Evolutionary conservation across 805 yeast genomes (phyloP).

Genomic region (Kodamaea laetipori): DNA sequence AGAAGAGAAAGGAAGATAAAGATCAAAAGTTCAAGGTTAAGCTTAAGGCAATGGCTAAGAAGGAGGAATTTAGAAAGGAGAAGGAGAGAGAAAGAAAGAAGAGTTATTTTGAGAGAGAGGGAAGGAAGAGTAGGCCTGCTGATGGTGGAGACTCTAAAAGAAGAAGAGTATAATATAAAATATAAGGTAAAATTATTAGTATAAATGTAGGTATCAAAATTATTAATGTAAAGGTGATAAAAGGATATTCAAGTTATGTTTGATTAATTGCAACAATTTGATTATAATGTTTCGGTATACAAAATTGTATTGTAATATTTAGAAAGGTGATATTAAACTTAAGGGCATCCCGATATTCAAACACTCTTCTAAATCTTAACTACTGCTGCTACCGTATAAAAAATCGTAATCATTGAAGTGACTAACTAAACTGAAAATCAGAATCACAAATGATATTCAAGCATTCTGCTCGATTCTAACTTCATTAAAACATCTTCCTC

Average conservation of each 20-base stretch:
- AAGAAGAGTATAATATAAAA: neutral
- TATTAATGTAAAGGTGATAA: no score
- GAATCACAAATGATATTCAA: conserved; percentile 31
- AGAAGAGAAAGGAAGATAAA: conserved; percentile 72
- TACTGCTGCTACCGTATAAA: no score
- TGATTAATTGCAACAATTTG: no score
- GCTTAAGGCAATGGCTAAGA: conserved; percentile 72
- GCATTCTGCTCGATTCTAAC: conserved; percentile 27
- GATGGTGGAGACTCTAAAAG: conserved; percentile 6
- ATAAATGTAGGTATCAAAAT: no score
- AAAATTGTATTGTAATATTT: no score
- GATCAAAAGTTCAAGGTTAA: conserved; percentile 73
- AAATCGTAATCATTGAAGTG: no score
- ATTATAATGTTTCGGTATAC: no score
- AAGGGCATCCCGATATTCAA: no score
- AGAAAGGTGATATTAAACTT: no score
- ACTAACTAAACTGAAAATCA: no score
- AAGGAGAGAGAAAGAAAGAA: conserved; percentile 84
- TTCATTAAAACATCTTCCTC: conserved; percentile 29
- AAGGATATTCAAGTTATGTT: no score
- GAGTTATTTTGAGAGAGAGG: conserved; percentile 75
- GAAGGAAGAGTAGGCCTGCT: conserved; percentile 53
- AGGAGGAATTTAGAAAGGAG: conserved; percentile 67
- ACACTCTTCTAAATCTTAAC: no score
- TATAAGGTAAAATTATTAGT: neutral